Evolutionary conservation across 495 filamentous ascomycete genomes (phyloP), one percentile per base, ranked within the genome.

Genomic region (Xylaria longipes): DNA sequence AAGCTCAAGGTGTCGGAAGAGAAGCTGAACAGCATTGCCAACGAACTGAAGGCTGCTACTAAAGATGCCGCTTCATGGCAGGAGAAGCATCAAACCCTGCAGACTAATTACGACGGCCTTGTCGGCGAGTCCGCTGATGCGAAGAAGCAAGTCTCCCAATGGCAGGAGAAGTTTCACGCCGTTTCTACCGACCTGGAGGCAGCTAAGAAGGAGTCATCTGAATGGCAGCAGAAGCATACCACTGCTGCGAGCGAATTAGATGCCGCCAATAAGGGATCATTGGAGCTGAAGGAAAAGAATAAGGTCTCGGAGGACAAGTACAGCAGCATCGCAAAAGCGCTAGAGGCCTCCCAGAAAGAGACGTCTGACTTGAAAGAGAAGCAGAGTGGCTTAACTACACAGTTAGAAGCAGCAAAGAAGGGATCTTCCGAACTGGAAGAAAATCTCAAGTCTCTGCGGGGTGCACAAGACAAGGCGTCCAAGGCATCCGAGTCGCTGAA

Each of bases 201-300:
- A 17, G 58, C 66, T 14, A 70, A 65, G 48, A 61, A 70, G 17
- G 37, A 65, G 27, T 56, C 63, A 14, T 29, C 62, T 6, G 70
- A 71, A 45, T 71, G 46, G 62, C 70, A 61, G 33, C 43, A 63
- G 31, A 71, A 71, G 37, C 69, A 71, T 22, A 29, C 56, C 11
- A 20, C 43, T 20, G 20, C 43, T 35, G 48, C 45, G 5, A 43
- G 33, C 33, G 61, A 54, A 31, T 37, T 65, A 37, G 25, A 56
- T 14, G 46, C 68, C 17, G 70, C 70, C 1, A 39, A 68, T 41
- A 57, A 58, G 25, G 62, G 58, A n/a, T 57, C 43, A 7, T 41
- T 33, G 3, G 50, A 66, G 14, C 68, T 25, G 52, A 45, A 71
- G 20, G 63, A 67, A 29, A 68, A 72, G 69, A 29, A 25, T 17